Evolutionary conservation across 1,284 basidiomycete species (phyloP).

Genomic region (Earliella scabrosa): DNA sequence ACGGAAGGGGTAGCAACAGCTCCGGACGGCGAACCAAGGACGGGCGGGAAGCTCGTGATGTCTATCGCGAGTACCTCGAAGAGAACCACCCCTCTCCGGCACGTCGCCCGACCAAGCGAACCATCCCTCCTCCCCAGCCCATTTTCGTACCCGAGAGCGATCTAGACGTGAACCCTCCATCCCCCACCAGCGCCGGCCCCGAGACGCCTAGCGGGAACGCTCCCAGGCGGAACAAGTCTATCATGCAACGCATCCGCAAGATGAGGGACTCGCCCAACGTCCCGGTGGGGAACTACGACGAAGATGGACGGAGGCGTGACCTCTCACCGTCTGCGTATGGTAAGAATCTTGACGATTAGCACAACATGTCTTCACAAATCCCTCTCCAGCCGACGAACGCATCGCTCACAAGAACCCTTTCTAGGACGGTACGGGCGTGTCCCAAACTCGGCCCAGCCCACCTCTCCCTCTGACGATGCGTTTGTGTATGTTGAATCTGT

Average conservation of each 20-base stretch:
- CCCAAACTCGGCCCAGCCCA: slow-evolving; percentile 28
- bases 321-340: slow-evolving; percentile 53
- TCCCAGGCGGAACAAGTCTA: slow-evolving; percentile 75
- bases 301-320: slow-evolving; percentile 41
- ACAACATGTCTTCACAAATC: slow-evolving; percentile 22
- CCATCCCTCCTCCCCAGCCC: slow-evolving; percentile 78
- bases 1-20: slow-evolving; percentile 20
- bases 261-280: slow-evolving; percentile 84
- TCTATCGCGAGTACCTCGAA: slow-evolving; percentile 42
- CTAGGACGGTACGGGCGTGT: slow-evolving; percentile 67
- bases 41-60: slow-evolving; percentile 48
- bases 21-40: slow-evolving; percentile 28
- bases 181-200: slow-evolving; percentile 35
- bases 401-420: slow-evolving; percentile 73
- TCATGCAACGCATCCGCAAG: slow-evolving; percentile 84
- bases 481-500: slow-evolving; percentile 63
- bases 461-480: slow-evolving; percentile 50
- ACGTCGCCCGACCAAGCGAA: slow-evolving; percentile 31
- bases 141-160: slow-evolving; percentile 66
- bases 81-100: slow-evolving; percentile 38
- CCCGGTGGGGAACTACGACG: slow-evolving; percentile 56
- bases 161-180: slow-evolving; percentile 39
- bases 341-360: slow-evolving; percentile 37
- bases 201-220: slow-evolving; percentile 39
- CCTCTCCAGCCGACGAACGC: slow-evolving; percentile 52